Conservation (phyloP, 2,329 filamentous ascomycete genomes). For the Penicillium sp. region DNA sequence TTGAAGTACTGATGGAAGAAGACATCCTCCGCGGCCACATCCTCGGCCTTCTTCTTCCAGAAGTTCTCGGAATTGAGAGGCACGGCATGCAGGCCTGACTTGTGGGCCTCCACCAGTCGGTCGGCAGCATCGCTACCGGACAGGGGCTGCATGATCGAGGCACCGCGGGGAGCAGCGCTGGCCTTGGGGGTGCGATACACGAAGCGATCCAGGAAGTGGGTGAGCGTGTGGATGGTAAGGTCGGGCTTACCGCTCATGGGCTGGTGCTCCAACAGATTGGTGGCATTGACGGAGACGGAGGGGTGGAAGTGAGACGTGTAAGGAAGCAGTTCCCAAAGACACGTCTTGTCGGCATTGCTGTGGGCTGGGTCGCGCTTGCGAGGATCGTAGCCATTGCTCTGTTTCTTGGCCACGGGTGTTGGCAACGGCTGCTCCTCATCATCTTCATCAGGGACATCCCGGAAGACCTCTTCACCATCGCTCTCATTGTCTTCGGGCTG, state of each 20-base stretch:
- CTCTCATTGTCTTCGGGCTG: conserved; percentile 74
- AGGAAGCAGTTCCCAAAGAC: conserved; percentile 82
- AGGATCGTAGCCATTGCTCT: conserved; percentile 62
- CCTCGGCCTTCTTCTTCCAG: conserved; percentile 82
- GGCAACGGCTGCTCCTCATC: conserved; percentile 37
- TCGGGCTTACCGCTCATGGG: conserved; percentile 82
- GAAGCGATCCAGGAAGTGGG: conserved; percentile 95
- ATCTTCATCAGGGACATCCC: conserved; percentile 57
- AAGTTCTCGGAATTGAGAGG: conserved; percentile 82
- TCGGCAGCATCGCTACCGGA: conserved; percentile 57
- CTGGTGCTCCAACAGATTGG: conserved; percentile 62
- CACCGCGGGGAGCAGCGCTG: conserved; percentile 61
- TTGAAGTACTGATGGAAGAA: conserved; percentile 99
- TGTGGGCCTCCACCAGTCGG: conserved; percentile 56
- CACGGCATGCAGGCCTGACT: conserved; percentile 53
- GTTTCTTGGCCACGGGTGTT: conserved; percentile 27
- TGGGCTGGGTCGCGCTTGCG: conserved; percentile 88
- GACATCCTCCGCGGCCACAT: conserved; percentile 84
- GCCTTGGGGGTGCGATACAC: conserved; percentile 91
- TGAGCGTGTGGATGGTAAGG: conserved; percentile 80
- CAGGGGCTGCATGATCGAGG: conserved; percentile 95
- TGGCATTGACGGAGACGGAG: conserved; percentile 79
- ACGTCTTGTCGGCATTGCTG: conserved; percentile 87
- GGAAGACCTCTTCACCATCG: conserved; percentile 64
- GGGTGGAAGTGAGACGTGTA: conserved; percentile 83